Evolutionary conservation across 2,329 filamentous ascomycete genomes (phyloP).

Genomic region (Calonectria crousiana): DNA sequence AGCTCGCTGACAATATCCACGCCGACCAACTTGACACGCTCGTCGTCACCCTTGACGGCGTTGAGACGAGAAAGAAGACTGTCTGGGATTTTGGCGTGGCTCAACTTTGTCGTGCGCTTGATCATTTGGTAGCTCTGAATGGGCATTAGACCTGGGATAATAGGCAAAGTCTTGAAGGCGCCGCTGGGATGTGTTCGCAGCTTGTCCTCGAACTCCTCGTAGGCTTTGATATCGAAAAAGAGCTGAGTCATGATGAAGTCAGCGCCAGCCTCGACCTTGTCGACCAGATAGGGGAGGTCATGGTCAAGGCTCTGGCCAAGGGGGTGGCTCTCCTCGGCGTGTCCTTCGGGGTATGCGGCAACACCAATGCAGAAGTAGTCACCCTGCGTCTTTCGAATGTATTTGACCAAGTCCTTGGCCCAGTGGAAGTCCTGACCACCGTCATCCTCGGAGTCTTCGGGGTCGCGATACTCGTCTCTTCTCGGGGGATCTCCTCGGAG

Average conservation of each 20-base stretch:
- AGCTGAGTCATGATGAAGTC: constrained; percentile 99
- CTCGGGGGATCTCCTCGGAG: constrained; percentile 91
- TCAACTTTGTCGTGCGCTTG: constrained; percentile 92
- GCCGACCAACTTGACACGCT: constrained; percentile 82
- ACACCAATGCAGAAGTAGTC: constrained; percentile 98
- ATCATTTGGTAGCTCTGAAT: constrained; percentile 98
- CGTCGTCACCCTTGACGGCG: constrained; percentile 81
- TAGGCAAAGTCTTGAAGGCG: constrained; percentile 85
- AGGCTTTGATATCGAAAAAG: constrained; percentile 91
- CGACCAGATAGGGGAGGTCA: constrained; percentile 89
- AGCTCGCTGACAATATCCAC: constrained; percentile 89
- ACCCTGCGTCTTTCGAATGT: constrained; percentile 87
- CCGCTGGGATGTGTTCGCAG: constrained; percentile 86
- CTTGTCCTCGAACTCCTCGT: constrained; percentile 81
- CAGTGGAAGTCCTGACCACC: constrained; percentile 85
- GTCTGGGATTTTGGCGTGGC: constrained; percentile 85
- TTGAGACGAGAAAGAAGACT: constrained; percentile 78
- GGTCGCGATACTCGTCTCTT: constrained; percentile 84
- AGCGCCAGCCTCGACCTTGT: constrained; percentile 91
- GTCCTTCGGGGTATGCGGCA: constrained; percentile 94
- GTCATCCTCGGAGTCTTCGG: constrained; percentile 68
- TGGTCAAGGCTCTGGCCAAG: constrained; percentile 75
- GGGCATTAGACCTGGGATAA: constrained; percentile 96
- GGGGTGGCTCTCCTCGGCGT: constrained; percentile 90
- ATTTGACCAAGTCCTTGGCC: constrained; percentile 89